Conservation (phyloP, 768 basidiomycete species). For the Pleurotus platypus region DNA sequence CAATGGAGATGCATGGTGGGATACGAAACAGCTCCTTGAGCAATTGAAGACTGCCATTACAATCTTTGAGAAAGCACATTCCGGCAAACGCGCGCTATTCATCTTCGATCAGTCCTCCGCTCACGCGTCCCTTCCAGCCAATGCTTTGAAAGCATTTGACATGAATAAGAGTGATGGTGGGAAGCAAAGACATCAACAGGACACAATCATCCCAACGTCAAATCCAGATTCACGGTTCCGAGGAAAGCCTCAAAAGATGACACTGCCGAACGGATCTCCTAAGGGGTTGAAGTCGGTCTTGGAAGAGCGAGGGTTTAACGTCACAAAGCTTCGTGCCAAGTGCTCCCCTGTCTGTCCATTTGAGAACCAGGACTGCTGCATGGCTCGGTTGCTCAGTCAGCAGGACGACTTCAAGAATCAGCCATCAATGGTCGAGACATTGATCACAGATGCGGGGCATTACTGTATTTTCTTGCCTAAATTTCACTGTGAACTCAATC, state of each 20-base stretch:
- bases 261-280: constrained; percentile 12
- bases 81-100: constrained; percentile 26
- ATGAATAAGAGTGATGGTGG: constrained; percentile 28
- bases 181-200: constrained; percentile 20
- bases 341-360: constrained; percentile 18
- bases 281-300: constrained; percentile 31
- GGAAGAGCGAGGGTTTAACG: constrained; percentile 22
- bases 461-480: constrained; percentile 22
- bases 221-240: constrained; percentile 19
- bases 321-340: constrained; percentile 18
- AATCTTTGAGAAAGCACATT: constrained; percentile 33
- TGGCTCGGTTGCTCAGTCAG: constrained; percentile 23
- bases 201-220: constrained; percentile 23
- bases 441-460: constrained; percentile 13
- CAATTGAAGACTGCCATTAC: constrained; percentile 29
- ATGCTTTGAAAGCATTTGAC: constrained; percentile 29
- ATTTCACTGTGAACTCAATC: constrained; percentile 35
- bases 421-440: constrained; percentile 21
- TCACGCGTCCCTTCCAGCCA: constrained; percentile 24
- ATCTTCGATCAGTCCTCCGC: constrained; percentile 42
- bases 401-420: constrained; percentile 30
- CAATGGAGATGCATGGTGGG: constrained; percentile 36
- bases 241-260: constrained; percentile 13
- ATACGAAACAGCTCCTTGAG: constrained; percentile 25
- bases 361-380: constrained; percentile 24